Base-by-base conservation (phyloP, 2,329 filamentous ascomycete genomes). In the Leptodontidium sp. region DNA sequence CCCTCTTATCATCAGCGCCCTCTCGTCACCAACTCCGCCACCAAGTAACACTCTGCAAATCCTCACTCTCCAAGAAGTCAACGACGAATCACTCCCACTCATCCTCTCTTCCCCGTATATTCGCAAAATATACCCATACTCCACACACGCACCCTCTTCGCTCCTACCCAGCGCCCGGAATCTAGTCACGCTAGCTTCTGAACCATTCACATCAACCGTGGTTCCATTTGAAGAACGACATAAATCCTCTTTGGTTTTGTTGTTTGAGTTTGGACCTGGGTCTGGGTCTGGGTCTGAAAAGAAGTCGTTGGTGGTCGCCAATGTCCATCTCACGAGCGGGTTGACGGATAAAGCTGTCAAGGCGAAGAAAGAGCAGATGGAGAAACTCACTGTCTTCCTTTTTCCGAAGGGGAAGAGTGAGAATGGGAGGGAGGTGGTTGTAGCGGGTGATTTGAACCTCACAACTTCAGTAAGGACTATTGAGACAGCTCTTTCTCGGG, bases 401-500 rank as follows among this genome's bases (percentile, higher is more conserved):
- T 8, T n/a, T 43, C 24, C 17, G 4, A 21, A n/a, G 32, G 40
- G 21, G 21, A 21, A 21, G 21, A 21, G 43, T 15, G 15, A 38
- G 21, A 14, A 1, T n/a, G 9, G 47, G 26, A 63, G n/a, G 21
- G 15, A 66, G 11, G 32, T 69, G 9, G 74, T 86, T 1, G 73
- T 92, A 24, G 85, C 86, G 0, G 90, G 90, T 2, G 88, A 91
- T 74, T 89, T 91, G 76, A 91, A 91, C 72, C 80, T 91, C 29
- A 81, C 85, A 7, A 90, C 88, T 0, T 91, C 89, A 0, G 79
- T 81, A 1, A 81, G 82, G 64, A 87, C 87, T 0, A 84, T 91
- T 43, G 80, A 85, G 12, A 79, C 81, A 4, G 87, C 88, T 0
- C 61, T 73, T 15, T 49, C 63, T 2, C 71, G 81, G 64, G 84